Conservation (phyloP, 2,329 filamentous ascomycete species). For the Sporothrix brasiliensis region DNA sequence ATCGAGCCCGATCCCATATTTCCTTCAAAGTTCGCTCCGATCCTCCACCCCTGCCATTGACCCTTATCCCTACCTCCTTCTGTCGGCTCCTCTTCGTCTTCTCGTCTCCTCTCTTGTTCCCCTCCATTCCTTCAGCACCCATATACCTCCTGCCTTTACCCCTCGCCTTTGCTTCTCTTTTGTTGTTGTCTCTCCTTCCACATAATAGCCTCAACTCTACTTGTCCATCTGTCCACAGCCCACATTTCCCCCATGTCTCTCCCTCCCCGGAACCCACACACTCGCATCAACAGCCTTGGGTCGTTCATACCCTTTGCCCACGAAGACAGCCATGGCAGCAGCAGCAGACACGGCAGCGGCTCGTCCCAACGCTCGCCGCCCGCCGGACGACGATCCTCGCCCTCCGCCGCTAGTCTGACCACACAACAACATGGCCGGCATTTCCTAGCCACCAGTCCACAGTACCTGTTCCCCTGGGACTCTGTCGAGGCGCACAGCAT, state of each 20-base stretch:
- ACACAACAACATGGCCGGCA: constrained; percentile 28
- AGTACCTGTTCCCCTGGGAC: constrained; percentile 31
- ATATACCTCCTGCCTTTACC: not conserved
- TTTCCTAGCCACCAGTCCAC: constrained; percentile 16
- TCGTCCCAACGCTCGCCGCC: not conserved
- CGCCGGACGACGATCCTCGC: not conserved
- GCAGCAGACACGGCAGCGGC: constrained; percentile 14
- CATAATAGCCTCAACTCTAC: not conserved
- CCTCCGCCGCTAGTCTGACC: constrained; percentile 15
- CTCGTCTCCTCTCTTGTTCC: not conserved
- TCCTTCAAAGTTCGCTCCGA: not conserved
- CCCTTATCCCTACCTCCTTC: not conserved
- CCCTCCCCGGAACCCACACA: constrained; percentile 16
- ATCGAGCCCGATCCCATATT: constrained; percentile 13
- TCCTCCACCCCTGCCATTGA: not conserved
- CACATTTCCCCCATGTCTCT: constrained; percentile 13
- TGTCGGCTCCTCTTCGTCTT: not conserved
- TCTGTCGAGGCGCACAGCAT: constrained; percentile 59
- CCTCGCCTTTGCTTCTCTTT: not conserved
- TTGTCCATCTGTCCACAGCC: not conserved
- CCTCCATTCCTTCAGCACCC: not conserved
- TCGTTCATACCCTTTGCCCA: constrained; percentile 17
- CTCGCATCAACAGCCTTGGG: constrained; percentile 11
- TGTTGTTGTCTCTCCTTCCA: not conserved
- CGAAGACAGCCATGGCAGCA: not conserved